Evolutionary conservation across 345 rosid genomes (phyloP), one percentile per base, ranked within the genome.

Genomic region (Camelina laxa): DNA sequence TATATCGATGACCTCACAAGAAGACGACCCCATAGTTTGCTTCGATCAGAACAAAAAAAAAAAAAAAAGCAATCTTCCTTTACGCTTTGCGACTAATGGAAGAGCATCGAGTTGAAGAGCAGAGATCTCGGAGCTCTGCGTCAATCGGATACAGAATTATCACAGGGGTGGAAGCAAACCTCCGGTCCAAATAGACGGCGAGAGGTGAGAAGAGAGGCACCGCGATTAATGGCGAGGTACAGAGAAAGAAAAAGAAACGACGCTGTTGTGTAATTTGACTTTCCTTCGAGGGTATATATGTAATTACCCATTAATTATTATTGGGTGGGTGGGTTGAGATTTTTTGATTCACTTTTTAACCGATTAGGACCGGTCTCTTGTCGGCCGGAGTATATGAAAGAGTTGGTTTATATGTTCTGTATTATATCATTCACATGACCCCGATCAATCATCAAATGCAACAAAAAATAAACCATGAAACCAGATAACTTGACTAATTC

Each of bases 21-120:
- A 65, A 48, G 91, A 80, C 20, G 91, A 81, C 74, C 84, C 86
- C 99, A 92, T 88, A 54, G 49, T 75, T 27, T 65, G 72, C 72
- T 48, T 5, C 17, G 9, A 62, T n/a, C n/a, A n/a, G n/a, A n/a
- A n/a, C n/a, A n/a, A 7, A 7, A 7, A 31, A 31, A 24, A 27
- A 33, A 7, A 7, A 33, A 33, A 44, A 42, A 42, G 60, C 51
- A 71, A 49, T 57, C 64, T 65, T 39, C 55, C 59, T 16, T 16
- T n/a, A 27, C 50, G 1, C 24, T 73, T 78, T 74, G 45, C 67
- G 36, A 64, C 71, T 75, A 65, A 24, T 7, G 54, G 10, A 74
- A 60, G 60, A 80, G 69, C 58, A 75, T 67, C 21, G 20, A 21
- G 6, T 7, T 33, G 21, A 72, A 72, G 50, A 60, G 14, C 48